phyloP scores from a whole-genome alignment of 257 asterid genomes.

The Capsicum chinense region DNA sequence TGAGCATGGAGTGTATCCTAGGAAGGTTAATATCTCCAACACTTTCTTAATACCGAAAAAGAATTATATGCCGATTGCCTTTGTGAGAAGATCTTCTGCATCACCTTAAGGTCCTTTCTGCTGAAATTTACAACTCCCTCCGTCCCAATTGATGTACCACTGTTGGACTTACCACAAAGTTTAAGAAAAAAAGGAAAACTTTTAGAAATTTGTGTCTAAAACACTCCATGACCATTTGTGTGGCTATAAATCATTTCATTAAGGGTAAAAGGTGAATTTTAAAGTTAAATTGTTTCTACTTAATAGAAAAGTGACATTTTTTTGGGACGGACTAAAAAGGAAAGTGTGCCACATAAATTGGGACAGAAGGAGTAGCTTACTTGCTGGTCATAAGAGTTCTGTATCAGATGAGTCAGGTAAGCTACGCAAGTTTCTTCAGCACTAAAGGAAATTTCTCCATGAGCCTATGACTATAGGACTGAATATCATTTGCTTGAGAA shows the following conservation, averaged over 20 bases:
- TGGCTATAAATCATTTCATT: no score
- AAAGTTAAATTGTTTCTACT: no score
- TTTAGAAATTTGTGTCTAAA: no score
- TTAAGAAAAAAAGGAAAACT: no score
- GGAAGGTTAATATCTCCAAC: neutral
- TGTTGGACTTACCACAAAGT: no score
- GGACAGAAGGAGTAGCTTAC: neutral
- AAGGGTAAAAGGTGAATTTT: no score
- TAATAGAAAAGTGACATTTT: no score
- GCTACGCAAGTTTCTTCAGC: neutral
- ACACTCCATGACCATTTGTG: no score
- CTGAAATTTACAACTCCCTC: neutral
- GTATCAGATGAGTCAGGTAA: neutral
- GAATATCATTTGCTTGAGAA: conserved; percentile 5
- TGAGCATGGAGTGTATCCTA: neutral
- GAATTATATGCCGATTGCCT: neutral
- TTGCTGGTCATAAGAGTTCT: neutral
- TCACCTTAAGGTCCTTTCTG: neutral
- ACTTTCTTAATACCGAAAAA: neutral
- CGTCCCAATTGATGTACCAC: no score
- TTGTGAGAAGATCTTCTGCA: neutral
- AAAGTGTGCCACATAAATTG: no score
- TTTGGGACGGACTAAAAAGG: no score
- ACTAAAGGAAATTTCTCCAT: neutral
- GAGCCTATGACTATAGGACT: neutral